Percentiles rank a stretch among this genome's conserved stretches.
phyloP scores from a whole-genome alignment of 345 rosid genomes.

The Linum lewisii region DNA sequence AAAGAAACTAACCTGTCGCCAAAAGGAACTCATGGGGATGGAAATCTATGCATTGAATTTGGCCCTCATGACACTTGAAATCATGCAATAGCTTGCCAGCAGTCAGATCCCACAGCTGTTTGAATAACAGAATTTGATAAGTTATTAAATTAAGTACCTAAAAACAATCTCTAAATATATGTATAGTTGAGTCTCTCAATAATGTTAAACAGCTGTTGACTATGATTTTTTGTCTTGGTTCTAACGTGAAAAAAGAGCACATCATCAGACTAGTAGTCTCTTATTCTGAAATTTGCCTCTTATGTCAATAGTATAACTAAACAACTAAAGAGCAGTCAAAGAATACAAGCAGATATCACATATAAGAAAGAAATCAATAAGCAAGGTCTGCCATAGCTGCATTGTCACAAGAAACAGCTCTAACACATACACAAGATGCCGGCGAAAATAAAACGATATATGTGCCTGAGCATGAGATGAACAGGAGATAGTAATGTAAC shows the following conservation, averaged over 20 bases:
- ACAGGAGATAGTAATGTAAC: constrained; percentile 9
- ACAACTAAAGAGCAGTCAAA: not conserved
- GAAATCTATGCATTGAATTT: constrained; percentile 90
- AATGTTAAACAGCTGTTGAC: not conserved
- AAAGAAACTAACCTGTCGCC: constrained; percentile 68
- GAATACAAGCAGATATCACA: not conserved
- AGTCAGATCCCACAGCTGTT: constrained; percentile 97
- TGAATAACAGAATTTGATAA: constrained; percentile 3
- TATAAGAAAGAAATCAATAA: not conserved
- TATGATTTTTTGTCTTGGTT: too few species aligned
- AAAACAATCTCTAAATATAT: not conserved
- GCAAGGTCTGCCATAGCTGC: not conserved
- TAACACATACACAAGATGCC: not conserved
- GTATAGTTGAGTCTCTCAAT: not conserved
- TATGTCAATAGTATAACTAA: too few species aligned
- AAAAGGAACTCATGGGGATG: constrained; percentile 94
- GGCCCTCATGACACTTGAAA: constrained; percentile 91
- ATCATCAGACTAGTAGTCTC: not conserved
- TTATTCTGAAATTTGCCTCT: not conserved
- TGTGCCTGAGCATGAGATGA: not conserved
- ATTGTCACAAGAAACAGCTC: not conserved
- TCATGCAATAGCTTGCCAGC: constrained; percentile 94
- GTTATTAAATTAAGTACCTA: constrained; percentile 1
- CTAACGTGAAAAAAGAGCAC: too few species aligned
- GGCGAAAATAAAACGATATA: not conserved